phyloP scores from a whole-genome alignment of 2,329 filamentous ascomycete species.

The Xylariaceae sp. region DNA sequence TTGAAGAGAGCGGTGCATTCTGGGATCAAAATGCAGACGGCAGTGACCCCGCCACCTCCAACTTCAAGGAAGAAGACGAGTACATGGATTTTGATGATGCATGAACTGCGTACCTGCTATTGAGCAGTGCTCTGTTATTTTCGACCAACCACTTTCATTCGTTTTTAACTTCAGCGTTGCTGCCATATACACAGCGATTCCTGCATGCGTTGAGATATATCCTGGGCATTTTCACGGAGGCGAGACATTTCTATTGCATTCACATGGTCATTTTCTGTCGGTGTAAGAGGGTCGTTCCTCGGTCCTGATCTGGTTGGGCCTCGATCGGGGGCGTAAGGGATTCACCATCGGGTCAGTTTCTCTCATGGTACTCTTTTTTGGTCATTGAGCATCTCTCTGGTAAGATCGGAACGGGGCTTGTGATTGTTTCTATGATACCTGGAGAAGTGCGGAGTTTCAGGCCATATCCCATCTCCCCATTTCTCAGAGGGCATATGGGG shows the following conservation, averaged over 20 bases:
- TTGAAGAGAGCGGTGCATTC: slow-evolving; percentile 50
- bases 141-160: slow-evolving; percentile 5
- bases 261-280: slow-evolving; percentile 13
- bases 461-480: neutral
- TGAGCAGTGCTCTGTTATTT: neutral
- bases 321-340: slow-evolving; percentile 4
- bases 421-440: slow-evolving; percentile 28
- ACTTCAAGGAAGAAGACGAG: slow-evolving; percentile 93
- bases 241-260: slow-evolving; percentile 21
- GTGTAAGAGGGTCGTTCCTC: slow-evolving; percentile 4
- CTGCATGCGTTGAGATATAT: slow-evolving; percentile 13
- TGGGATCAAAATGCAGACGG: slow-evolving; percentile 68
- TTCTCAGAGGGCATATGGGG: slow-evolving; percentile 7
- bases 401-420: slow-evolving; percentile 13
- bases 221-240: slow-evolving; percentile 17
- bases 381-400: slow-evolving; percentile 15
- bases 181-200: slow-evolving; percentile 9
- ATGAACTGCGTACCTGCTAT: slow-evolving; percentile 1
- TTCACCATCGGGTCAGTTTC: slow-evolving; percentile 1
- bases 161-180: slow-evolving; percentile 15
- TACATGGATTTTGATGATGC: slow-evolving; percentile 40
- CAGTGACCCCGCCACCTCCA: slow-evolving; percentile 59
- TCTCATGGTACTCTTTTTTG: slow-evolving; percentile 5
- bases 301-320: slow-evolving; percentile 3
- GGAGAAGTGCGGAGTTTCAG: slow-evolving; percentile 23